phyloP scores from a whole-genome alignment of 2,329 filamentous ascomycete species.

The Madurella fahalii region DNA sequence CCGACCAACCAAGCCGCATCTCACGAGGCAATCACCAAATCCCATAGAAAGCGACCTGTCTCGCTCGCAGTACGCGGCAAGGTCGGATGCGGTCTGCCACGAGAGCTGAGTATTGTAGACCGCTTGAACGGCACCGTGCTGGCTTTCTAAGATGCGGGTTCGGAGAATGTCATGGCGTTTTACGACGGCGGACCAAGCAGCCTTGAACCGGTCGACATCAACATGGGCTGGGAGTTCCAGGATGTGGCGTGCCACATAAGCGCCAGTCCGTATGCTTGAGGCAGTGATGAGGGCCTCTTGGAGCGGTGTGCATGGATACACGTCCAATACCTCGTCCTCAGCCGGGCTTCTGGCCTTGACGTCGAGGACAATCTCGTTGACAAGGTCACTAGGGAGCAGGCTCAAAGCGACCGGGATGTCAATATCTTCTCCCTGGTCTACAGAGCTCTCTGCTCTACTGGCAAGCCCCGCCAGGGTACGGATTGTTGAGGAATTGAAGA shows the following conservation, averaged over 20 bases:
- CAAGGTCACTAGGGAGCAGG: slow-evolving; percentile 5
- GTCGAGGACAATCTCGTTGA: slow-evolving; percentile 6
- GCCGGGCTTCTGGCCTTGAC: neutral
- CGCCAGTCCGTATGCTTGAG: slow-evolving; percentile 5
- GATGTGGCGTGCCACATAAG: slow-evolving; percentile 5
- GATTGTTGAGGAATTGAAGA: slow-evolving; percentile 33
- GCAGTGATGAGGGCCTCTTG: slow-evolving; percentile 10
- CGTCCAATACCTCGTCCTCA: neutral
- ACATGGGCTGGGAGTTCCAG: slow-evolving; percentile 2
- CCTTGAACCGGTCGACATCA: slow-evolving; percentile 6
- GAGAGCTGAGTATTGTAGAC: neutral
- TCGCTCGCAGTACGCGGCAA: neutral
- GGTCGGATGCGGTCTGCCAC: neutral
- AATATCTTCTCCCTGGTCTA: neutral
- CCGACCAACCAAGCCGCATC: slow-evolving; percentile 2
- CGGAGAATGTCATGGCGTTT: slow-evolving; percentile 2
- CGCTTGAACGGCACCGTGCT: slow-evolving; percentile 3
- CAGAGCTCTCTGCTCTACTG: neutral
- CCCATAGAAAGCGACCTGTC: slow-evolving; percentile 4
- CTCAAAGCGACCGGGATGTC: slow-evolving; percentile 7
- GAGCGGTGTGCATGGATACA: slow-evolving; percentile 12
- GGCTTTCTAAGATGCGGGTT: slow-evolving; percentile 9
- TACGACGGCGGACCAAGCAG: slow-evolving; percentile 2
- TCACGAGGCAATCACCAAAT: slow-evolving; percentile 8
- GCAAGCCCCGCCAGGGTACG: neutral